phyloP scores from a whole-genome alignment of 805 yeast species.

The Candida boleticola region DNA sequence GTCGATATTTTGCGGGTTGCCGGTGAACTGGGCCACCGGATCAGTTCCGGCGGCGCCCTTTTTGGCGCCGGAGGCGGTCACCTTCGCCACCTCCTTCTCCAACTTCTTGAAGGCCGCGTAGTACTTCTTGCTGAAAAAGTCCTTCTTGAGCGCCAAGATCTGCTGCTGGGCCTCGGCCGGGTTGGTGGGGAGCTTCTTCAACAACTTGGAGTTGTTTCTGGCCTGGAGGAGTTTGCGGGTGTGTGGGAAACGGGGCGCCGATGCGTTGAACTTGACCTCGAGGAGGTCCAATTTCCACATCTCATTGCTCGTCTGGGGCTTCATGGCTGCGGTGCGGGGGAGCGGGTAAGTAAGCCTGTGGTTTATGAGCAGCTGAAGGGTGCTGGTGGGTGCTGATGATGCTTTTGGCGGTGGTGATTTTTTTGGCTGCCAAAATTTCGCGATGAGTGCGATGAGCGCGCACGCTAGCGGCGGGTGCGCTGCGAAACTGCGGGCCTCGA shows the following conservation, averaged over 20 bases:
- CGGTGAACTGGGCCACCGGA: constrained; percentile 18
- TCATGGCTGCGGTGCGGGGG: constrained; percentile 1
- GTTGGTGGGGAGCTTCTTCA: constrained; percentile 39
- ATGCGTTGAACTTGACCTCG: constrained; percentile 46
- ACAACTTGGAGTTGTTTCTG: constrained; percentile 39
- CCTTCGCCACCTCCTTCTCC: constrained; percentile 33
- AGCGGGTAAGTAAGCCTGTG: no score
- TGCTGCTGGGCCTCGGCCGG: constrained; percentile 43
- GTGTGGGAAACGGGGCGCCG: constrained; percentile 46
- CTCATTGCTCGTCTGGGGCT: constrained; percentile 20
- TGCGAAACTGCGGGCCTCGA: no score
- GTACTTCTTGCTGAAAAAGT: constrained; percentile 47
- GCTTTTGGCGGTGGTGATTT: neutral
- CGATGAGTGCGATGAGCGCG: neutral
- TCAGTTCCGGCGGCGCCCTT: constrained; percentile 9
- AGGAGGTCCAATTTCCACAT: constrained; percentile 57
- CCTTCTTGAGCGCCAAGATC: constrained; percentile 45
- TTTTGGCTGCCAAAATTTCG: constrained; percentile 2
- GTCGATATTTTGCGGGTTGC: constrained; percentile 16
- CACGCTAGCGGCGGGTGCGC: neutral
- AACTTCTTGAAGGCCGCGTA: constrained; percentile 45
- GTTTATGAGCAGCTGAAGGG: no score
- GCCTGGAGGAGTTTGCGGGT: constrained; percentile 49
- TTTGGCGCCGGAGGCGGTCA: constrained; percentile 13
- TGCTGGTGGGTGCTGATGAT: neutral